These are phyloP conservation scores for Penicillium soppii DNA, from an alignment of 495 filamentous ascomycete species.

Conservation along the genomic window DNA sequence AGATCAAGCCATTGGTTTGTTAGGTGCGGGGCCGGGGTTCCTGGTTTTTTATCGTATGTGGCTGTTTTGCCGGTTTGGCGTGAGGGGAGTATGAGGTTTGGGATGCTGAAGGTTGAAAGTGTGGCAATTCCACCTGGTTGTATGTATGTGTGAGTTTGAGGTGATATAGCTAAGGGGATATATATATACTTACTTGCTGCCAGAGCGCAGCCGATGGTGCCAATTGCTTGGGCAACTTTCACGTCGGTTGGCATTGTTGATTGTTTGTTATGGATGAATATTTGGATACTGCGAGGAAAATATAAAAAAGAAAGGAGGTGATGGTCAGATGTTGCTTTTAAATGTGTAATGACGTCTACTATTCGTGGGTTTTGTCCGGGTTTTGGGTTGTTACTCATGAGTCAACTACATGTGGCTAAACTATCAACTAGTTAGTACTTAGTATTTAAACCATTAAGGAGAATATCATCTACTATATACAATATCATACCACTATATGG, in stretches of 20 bases:
- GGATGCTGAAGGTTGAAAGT: conserved; percentile 24
- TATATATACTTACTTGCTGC: conserved; percentile 18
- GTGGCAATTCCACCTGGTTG: conserved; percentile 28
- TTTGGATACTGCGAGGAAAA: no score
- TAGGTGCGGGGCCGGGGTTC: conserved; percentile 18
- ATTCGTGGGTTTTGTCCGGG: no score
- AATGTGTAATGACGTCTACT: neutral
- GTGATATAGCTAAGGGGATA: neutral
- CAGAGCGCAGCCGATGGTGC: conserved; percentile 27
- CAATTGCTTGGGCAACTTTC: conserved; percentile 22
- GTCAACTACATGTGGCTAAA: no score
- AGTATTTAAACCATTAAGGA: no score
- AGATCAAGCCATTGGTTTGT: conserved; percentile 33
- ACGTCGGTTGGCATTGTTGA: conserved; percentile 12
- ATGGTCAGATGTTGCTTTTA: neutral
- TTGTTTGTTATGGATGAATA: no score
- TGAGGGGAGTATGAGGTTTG: conserved; percentile 23
- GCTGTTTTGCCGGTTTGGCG: conserved; percentile 15
- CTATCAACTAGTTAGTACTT: no score
- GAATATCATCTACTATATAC: no score
- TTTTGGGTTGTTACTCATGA: no score
- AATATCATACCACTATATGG: neutral
- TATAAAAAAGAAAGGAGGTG: neutral
- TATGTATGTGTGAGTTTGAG: neutral
- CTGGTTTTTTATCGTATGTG: conserved; percentile 8